Base-by-base conservation (phyloP, 805 yeast genomes). In the Wickerhamiella australiensis region DNA sequence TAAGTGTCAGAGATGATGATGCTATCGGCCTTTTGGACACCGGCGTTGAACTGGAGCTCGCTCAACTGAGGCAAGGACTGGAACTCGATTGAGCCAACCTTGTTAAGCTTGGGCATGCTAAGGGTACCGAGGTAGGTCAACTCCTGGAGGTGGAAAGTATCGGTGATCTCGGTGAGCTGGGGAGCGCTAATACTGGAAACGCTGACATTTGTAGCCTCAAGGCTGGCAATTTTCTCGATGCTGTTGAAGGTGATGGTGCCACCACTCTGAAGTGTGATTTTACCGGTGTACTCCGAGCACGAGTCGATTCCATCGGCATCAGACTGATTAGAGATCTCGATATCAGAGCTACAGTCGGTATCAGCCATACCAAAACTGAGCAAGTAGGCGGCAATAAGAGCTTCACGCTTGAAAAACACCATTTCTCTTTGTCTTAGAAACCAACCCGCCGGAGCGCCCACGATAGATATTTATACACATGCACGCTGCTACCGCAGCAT, bases 11-110 rank as follows among this genome's bases (percentile, higher is more conserved):
- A 61, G 55, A 70, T 65, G 65, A 71, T 65, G 59, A 90, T 74
- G 52, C 76, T 68, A 64, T 78, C 76, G 63, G 94, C 88, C 59
- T 79, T 73, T 60, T 84, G 74, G 62, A 92, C 77, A 68, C 84
- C 84, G 43, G 71, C 56, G 62, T 73, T 67, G 68, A 90, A 83
- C 68, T 82, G 79, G 58, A 87, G 76, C 50, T 68, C 62, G 58
- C 71, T 68, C 63, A 90, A 78, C 58, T 87, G 90, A 64, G 96
- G 96, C 66, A 92, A 76, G 59, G 96, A 86, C 62, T 77, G 75
- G 72, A 84, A 80, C 67, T 73, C 69, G 62, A 92, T 77, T 50
- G 85, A 68, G 64, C 94, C 95, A 57, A 87, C 94, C 57, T 84
- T 75, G 65, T 79, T 73, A 65, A 90, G 78, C 59, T 75, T 71